A percentile compares a stretch with the other conserved stretches of the same genome.
Evolutionary conservation across 148 eudicot species (phyloP).

Genomic region (Vaccinium myrtillus): DNA sequence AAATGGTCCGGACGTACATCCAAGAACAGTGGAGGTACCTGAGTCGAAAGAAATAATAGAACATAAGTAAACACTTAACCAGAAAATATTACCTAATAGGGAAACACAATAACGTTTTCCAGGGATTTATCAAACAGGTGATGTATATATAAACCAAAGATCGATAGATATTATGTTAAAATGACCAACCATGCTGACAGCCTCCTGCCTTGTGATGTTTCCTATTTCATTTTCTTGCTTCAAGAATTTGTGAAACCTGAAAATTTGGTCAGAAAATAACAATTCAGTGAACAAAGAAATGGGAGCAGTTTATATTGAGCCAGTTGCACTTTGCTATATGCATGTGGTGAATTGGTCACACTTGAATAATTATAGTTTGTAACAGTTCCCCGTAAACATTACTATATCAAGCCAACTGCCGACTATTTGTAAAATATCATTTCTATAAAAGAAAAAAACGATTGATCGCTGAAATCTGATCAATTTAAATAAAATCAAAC

Average conservation of each 20-base stretch:
- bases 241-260: conserved; percentile 95
- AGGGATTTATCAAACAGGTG: not conserved
- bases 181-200: conserved; percentile 93
- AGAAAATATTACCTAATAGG: not conserved
- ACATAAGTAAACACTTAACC: not conserved
- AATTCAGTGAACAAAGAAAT: not conserved
- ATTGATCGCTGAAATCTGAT: too few species aligned
- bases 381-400: not conserved
- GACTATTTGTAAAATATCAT: not conserved
- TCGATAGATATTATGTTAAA: conserved; percentile 12
- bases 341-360: too few species aligned
- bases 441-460: not conserved
- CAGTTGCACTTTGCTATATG: not conserved
- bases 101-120: not conserved
- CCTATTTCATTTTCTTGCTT: conserved; percentile 97
- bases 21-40: conserved; percentile 95
- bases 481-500: not conserved
- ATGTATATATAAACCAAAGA: not conserved
- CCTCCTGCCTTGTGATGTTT: conserved; percentile 96
- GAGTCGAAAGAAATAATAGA: conserved; percentile 17
- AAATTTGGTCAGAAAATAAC: conserved; percentile 8
- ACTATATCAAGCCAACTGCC: not conserved
- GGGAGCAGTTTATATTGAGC: not conserved
- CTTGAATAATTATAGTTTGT: not conserved
- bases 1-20: conserved; percentile 88